Evolutionary conservation across 192 early-diverging fungal genomes (phyloP).

Genomic region (Allomyces macrogynus): DNA sequence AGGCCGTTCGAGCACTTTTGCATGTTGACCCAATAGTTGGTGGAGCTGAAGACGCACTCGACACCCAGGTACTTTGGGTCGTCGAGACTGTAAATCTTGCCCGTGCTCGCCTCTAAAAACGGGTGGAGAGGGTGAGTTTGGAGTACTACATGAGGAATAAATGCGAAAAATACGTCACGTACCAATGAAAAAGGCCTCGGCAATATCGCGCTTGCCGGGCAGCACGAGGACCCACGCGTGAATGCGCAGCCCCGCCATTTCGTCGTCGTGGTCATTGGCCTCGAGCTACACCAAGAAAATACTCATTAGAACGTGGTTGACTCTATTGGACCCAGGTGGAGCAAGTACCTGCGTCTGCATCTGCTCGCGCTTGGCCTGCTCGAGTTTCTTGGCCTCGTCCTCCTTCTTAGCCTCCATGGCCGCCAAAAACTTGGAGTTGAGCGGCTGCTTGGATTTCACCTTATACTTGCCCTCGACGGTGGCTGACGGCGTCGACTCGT

Average conservation of each 20-base stretch:
- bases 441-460: slow-evolving; percentile 23
- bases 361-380: slow-evolving; percentile 11
- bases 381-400: slow-evolving; percentile 9
- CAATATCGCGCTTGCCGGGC: slow-evolving; percentile 32
- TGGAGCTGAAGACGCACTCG: slow-evolving; percentile 31
- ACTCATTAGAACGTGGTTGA: no score
- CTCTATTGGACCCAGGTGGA: no score
- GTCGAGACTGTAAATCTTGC: slow-evolving; percentile 21
- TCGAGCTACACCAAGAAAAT: slow-evolving; percentile 1
- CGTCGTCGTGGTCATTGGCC: slow-evolving; percentile 28
- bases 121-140: not conserved
- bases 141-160: no score
- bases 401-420: slow-evolving; percentile 10
- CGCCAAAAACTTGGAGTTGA: slow-evolving; percentile 22
- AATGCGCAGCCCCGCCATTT: slow-evolving; percentile 28
- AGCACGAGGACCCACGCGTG: slow-evolving; percentile 38
- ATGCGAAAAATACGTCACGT: slow-evolving; percentile 3
- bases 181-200: slow-evolving; percentile 40
- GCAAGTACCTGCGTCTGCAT: slow-evolving; percentile 4
- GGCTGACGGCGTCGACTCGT: not conserved
- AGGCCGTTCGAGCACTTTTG: slow-evolving; percentile 38
- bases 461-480: slow-evolving; percentile 12
- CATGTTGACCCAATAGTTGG: slow-evolving; percentile 44
- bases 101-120: slow-evolving; percentile 24
- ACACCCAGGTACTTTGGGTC: slow-evolving; percentile 31